Conservation (phyloP, 371 early-diverging fungal genomes). For the Mortierella sp. region DNA sequence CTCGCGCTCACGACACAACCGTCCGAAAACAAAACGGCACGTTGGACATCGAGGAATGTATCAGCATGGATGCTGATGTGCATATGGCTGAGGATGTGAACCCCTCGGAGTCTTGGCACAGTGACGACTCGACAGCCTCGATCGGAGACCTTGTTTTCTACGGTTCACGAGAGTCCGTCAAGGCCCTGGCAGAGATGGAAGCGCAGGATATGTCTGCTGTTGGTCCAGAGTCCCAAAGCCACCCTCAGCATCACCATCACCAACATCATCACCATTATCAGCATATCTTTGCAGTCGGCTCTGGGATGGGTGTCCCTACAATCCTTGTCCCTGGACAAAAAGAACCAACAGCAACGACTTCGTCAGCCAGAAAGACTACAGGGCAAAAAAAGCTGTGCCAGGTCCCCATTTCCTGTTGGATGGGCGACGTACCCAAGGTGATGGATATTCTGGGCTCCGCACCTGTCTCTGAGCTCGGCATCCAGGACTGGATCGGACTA, state of each 20-base stretch:
- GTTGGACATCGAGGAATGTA: too few relatives aligned
- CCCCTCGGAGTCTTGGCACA: background rate
- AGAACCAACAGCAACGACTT: background rate
- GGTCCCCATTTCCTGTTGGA: constrained; percentile 45
- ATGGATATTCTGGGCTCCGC: constrained; percentile 23
- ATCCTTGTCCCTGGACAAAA: background rate
- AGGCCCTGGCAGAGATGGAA: constrained; percentile 50
- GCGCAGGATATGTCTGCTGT: constrained; percentile 17
- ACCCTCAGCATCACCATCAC: too few relatives aligned
- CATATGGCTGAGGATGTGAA: background rate
- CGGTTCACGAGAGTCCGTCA: constrained; percentile 44
- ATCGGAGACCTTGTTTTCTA: constrained; percentile 46
- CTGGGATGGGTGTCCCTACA: constrained; percentile 36
- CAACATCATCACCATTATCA: too few relatives aligned
- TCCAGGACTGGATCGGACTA: constrained; percentile 51
- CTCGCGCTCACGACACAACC: too few relatives aligned
- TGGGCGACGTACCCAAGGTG: constrained; percentile 46
- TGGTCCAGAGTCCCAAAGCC: too few relatives aligned
- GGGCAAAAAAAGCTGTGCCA: constrained; percentile 30
- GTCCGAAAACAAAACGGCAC: too few relatives aligned
- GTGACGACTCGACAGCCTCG: constrained; percentile 11
- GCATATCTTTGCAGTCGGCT: constrained; percentile 29
- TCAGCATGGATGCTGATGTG: background rate
- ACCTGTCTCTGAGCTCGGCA: constrained; percentile 14
- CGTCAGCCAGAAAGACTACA: background rate